phyloP scores from a whole-genome alignment of 768 basidiomycete species.

The Russula earlei region DNA sequence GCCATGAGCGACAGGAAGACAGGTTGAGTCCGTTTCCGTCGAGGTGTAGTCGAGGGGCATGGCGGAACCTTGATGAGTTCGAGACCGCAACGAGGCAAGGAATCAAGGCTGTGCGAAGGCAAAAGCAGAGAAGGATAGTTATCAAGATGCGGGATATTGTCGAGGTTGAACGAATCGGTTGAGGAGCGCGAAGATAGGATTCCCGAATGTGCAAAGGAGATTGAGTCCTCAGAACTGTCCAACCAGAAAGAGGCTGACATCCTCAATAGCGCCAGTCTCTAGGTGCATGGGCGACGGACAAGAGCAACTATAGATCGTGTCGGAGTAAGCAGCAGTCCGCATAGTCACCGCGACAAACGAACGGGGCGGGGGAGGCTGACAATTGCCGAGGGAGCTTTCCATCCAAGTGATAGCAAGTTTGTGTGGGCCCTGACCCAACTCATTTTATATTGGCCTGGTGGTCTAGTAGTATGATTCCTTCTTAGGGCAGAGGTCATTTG shows the following conservation, averaged over 20 bases:
- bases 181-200: constrained; percentile 10
- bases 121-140: constrained; percentile 16
- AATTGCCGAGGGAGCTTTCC: background rate
- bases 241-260: constrained; percentile 20
- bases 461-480: constrained; percentile 21
- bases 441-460: constrained; percentile 12
- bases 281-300: constrained; percentile 9
- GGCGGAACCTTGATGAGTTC: constrained; percentile 5
- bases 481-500: constrained; percentile 25
- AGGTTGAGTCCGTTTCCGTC: background rate
- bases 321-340: background rate
- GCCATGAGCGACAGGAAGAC: constrained; percentile 14
- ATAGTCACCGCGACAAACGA: background rate
- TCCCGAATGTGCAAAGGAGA: constrained; percentile 15
- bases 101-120: constrained; percentile 11
- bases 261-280: constrained; percentile 1
- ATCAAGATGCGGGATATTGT: constrained; percentile 7
- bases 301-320: background rate
- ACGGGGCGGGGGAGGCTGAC: constrained; percentile 9
- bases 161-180: constrained; percentile 15
- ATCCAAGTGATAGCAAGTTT: background rate
- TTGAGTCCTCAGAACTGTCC: constrained; percentile 18
- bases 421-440: background rate
- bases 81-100: constrained; percentile 6
- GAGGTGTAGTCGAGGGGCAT: background rate